Evolutionary conservation across 1,284 basidiomycete species (phyloP).

Genomic region (Amylostereum areolatum): DNA sequence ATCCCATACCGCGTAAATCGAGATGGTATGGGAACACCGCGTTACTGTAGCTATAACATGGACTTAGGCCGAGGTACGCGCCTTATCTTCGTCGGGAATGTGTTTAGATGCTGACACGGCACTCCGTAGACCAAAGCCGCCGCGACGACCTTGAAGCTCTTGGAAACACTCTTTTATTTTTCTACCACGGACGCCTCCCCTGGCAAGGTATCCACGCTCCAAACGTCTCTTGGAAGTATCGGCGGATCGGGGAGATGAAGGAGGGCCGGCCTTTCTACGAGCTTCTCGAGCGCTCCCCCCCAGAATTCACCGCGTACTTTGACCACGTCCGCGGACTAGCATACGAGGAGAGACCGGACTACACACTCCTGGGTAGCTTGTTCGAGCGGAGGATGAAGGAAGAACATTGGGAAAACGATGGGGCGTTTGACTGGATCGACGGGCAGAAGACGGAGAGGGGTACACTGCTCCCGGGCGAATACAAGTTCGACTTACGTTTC

Average conservation of each 20-base stretch:
- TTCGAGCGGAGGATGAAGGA: constrained; percentile 1
- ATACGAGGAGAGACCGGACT: constrained; percentile 7
- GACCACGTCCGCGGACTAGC: constrained; percentile 4
- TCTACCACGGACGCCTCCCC: constrained; percentile 5
- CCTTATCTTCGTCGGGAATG: no score
- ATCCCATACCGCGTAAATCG: no score
- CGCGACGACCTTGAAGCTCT: no score
- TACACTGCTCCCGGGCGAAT: constrained; percentile 5
- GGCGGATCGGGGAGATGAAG: constrained; percentile 9
- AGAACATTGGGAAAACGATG: constrained; percentile 8
- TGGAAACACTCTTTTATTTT: not conserved
- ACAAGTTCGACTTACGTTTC: constrained; percentile 3
- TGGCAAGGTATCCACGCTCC: constrained; percentile 11
- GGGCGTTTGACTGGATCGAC: constrained; percentile 8
- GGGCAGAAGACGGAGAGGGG: not conserved
- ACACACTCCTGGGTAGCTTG: not conserved
- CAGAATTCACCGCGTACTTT: constrained; percentile 5
- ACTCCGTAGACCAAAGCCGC: no score
- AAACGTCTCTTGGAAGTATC: not conserved
- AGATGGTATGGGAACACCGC: no score
- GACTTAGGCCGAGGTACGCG: no score
- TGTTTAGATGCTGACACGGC: no score
- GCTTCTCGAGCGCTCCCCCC: constrained; percentile 3
- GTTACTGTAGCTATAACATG: no score
- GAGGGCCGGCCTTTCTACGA: constrained; percentile 1